Evolutionary conservation across 2,329 filamentous ascomycete genomes (phyloP), one percentile per base, ranked within the genome.

Genomic region (Atkinsonella hypoxylon): DNA sequence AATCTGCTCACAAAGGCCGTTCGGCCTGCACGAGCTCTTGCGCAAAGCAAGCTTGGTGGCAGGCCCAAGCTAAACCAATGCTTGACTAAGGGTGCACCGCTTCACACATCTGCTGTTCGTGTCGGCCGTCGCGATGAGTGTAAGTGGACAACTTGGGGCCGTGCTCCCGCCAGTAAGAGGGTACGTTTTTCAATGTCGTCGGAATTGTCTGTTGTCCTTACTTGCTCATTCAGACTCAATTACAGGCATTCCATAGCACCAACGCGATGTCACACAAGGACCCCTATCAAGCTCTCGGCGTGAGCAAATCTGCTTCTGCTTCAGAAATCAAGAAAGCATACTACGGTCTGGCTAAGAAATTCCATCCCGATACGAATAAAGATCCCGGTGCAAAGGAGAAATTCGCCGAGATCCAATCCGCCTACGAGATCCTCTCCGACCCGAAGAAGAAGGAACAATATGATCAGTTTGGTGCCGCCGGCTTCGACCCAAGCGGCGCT

Each of bases 251-350:
- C 65, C 82, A 83, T 64, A 79, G 81, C 22, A 84, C 83, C 43
- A 68, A 67, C 43, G 59, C 66, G 6, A 63, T 72, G 20, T 75
- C 75, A 5, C 69, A 80, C 38, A 80, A 87, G 65, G 87, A 98
- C 61, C 93, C 93, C 1, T 98, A 98, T 68, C 79, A 82, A 57
- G 78, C 87, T 4, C 82, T 98, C 30, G 93, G 93, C 13, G 88
- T 98, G 31, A 75, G 75, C 61, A 95, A 91, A 66, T 77, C 70
- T 55, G 88, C 93, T n/a, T 83, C 87, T 1, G 73, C 89, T 3
- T 74, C 81, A 53, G 91, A 97, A 36, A 97, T 98, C 66, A 98
- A 98, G 67, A 97, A 96, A 68, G 90, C 93, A 3, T 98, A 98
- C 73, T 98, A 98, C 65, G 88, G 90, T 47, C 75, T 97, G 53